A percentile compares a stretch with the other conserved stretches of the same genome.
Evolutionary conservation across 2,329 filamentous ascomycete genomes (phyloP).

Genomic region (Trichoderma gracile): DNA sequence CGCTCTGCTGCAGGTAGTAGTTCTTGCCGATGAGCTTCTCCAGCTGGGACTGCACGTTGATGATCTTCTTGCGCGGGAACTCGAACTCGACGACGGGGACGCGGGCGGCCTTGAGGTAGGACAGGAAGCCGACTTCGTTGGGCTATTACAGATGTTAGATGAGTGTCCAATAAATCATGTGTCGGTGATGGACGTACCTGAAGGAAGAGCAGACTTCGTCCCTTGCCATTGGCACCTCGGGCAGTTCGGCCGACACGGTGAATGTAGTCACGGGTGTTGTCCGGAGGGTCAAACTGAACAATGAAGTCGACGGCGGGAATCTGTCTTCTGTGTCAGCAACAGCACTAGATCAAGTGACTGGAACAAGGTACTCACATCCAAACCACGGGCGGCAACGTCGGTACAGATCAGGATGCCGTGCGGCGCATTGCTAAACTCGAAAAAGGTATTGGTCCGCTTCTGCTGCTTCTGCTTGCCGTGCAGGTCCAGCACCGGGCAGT

Average conservation of each 20-base stretch:
- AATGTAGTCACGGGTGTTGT: conserved; percentile 88
- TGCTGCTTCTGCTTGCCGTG: conserved; percentile 98
- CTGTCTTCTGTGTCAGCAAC: conserved; percentile 39
- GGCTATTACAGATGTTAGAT: conserved; percentile 53
- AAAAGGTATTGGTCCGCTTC: conserved; percentile 98
- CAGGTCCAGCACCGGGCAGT: conserved; percentile 81
- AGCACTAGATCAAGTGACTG: not conserved
- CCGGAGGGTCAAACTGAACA: conserved; percentile 91
- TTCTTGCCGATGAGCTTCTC: conserved; percentile 94
- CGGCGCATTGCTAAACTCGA: conserved; percentile 79
- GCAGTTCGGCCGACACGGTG: conserved; percentile 96
- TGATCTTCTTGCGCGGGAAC: conserved; percentile 87
- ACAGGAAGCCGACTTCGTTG: conserved; percentile 86
- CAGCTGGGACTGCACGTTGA: conserved; percentile 86
- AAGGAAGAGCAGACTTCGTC: conserved; percentile 88
- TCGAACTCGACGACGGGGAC: conserved; percentile 97
- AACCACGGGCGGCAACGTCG: conserved; percentile 89
- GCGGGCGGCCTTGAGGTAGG: conserved; percentile 84
- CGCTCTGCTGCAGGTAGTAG: conserved; percentile 92
- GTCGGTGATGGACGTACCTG: conserved; percentile 34
- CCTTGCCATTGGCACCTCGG: conserved; percentile 77
- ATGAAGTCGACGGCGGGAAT: conserved; percentile 97
- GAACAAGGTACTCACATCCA: conserved; percentile 63
- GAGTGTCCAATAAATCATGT: too few relatives aligned
- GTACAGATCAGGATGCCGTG: conserved; percentile 92